Evolutionary conservation across 768 basidiomycete species (phyloP).

Genomic region (Amanita subjunquillea): DNA sequence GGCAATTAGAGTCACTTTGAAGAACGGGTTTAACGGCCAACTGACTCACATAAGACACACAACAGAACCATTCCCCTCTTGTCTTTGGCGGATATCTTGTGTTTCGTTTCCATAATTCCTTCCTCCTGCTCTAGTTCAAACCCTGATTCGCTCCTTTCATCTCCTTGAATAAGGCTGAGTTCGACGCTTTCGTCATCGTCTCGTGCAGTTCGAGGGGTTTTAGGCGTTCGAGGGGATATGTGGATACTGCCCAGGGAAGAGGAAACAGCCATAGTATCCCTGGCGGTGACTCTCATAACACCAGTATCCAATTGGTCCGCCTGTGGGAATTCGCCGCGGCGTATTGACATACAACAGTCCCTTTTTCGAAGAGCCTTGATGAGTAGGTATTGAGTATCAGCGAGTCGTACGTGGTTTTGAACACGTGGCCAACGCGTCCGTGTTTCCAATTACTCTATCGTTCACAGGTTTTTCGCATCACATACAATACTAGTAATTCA

Average conservation of each 20-base stretch:
- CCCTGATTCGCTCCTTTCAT: constrained; percentile 38
- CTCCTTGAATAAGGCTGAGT: constrained; percentile 47
- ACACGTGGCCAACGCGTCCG: constrained; percentile 4
- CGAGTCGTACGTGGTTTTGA: background rate
- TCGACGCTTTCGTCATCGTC: constrained; percentile 46
- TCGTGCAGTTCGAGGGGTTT: constrained; percentile 24
- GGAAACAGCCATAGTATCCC: constrained; percentile 39
- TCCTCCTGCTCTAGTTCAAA: constrained; percentile 29
- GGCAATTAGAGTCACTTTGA: constrained; percentile 7
- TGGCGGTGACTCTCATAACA: constrained; percentile 31
- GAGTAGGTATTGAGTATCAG: background rate
- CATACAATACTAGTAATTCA: too few relatives aligned
- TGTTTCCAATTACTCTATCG: background rate
- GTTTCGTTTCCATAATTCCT: constrained; percentile 26
- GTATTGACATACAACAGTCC: constrained; percentile 17
- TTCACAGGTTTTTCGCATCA: too few relatives aligned
- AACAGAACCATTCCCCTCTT: constrained; percentile 77
- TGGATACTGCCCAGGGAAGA: constrained; percentile 52
- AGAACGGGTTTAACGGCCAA: background rate
- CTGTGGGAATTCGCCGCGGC: constrained; percentile 12
- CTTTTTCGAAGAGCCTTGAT: background rate
- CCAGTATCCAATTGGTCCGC: constrained; percentile 3
- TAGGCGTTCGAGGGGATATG: constrained; percentile 45
- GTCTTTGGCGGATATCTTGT: constrained; percentile 59
- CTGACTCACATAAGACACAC: constrained; percentile 73